Conservation (phyloP, 1,284 basidiomycete species). For the Trichosporon sp. region DNA sequence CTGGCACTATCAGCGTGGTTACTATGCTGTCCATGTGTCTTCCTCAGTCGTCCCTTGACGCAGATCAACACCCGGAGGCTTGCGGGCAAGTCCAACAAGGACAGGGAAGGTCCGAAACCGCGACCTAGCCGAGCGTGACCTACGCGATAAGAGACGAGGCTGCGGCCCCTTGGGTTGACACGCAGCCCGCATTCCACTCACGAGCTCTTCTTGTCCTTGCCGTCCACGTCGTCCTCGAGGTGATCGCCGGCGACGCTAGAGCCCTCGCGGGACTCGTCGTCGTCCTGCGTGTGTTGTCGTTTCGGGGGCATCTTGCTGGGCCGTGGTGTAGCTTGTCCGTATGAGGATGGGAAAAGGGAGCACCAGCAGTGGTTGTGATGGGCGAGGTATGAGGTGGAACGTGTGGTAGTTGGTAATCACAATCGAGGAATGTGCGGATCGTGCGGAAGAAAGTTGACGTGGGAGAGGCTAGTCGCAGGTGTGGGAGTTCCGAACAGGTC, state of each 20-base stretch:
- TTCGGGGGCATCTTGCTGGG: neutral
- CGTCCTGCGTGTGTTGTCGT: neutral
- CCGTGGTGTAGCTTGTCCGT: neutral
- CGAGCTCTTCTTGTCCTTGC: slow-evolving; percentile 9
- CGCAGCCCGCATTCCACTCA: slow-evolving; percentile 1
- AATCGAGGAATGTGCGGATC: slow-evolving; percentile 1
- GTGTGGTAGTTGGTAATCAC: neutral
- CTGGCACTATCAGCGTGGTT: slow-evolving; percentile 16
- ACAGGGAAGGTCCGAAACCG: neutral
- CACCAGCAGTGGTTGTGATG: neutral
- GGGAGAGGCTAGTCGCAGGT: neutral
- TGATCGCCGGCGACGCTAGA: neutral
- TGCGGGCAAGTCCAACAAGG: neutral
- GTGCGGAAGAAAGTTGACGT: neutral
- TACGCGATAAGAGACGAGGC: neutral
- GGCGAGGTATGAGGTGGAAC: neutral
- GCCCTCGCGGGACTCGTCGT: slow-evolving; percentile 1
- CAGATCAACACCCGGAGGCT: neutral
- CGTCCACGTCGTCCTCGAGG: neutral
- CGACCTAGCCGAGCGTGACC: neutral
- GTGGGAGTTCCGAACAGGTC: neutral
- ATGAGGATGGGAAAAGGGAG: neutral
- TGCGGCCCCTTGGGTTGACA: neutral
- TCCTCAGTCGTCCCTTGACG: neutral
- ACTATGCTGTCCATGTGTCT: neutral